Base-by-base conservation (phyloP, 352 stramenopile species). In the Aphanomyces astaci region DNA sequence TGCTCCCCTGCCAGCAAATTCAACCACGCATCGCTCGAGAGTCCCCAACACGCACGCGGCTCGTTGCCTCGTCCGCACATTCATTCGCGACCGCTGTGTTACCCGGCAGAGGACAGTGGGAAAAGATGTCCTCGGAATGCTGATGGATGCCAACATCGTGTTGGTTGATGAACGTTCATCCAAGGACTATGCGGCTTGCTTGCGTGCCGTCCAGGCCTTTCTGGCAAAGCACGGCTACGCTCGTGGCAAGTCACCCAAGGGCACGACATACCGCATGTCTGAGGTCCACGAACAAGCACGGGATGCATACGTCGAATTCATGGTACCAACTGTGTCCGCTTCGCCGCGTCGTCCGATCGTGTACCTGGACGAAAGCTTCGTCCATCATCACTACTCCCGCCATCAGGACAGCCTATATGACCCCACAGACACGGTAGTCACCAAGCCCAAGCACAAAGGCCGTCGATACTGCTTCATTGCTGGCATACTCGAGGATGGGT, bases 341-440 rank as follows among this genome's bases (percentile, higher is more conserved):
- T 15, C 7, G 15, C 36, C 36, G 15, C 46, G 46, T 7, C 7
- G 46, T 4, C 46, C 46, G 7, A 54, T 54, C 46, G 46, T 54
- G 17, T 54, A 54, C 19, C 19, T 54, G 17, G 46, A 54, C 46
- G 46, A 54, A 19, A 54, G 46, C 22, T 54, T 54, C 24, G 22
- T 54, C 46, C 46, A 54, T 22, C 46, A 54, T 54, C 46, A 54
- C 46, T 54, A 54, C 46, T 27, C 46, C 19, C 46, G 46, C 7
- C 46, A 54, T 27, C 4, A 7, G 46, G 46, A 54, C 46, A 54
- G 46, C 46, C 19, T 54, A 7, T 54, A 24, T 27, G 46, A 54
- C 19, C 46, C 46, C 17, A 54, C 46, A 10, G 46, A 54, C 46
- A 9, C 46, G 7, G 24, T 24, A 27, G 46, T 10, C 4, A 54